Evolutionary conservation across 2,329 filamentous ascomycete genomes (phyloP), one percentile per base, ranked within the genome.

Genomic region (Xylaria sp.): DNA sequence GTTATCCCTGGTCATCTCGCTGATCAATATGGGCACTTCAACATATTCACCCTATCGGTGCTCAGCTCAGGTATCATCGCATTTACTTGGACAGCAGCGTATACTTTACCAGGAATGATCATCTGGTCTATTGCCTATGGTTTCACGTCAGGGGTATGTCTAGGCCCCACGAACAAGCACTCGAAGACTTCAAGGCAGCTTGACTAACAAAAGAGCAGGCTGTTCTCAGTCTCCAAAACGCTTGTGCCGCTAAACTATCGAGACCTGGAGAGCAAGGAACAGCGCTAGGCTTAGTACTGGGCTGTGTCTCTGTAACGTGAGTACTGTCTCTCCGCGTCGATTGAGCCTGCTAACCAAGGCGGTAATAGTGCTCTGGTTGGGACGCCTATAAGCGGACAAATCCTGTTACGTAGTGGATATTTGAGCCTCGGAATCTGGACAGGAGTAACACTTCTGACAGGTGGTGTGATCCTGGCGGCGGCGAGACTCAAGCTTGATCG

Each of bases 221-320:
- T 0, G 82, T 86, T 36, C 70, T 86, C 31, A 83, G 81, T 58
- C 76, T 86, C 0, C 84, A 86, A 51, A 75, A 80, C 64, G 82
- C 83, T 0, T 86, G 83, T 67, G 83, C 82, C 0, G 80, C 80
- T 0, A 80, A 83, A 52, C 74, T 86, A 9, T 78, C 82, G 0
- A 81, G 77, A 0, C 76, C 77, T 1, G 70, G 78, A 3, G 81
- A 78, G 0, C 77, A 82, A 31, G 84, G 84, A 0, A 77, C 81
- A 1, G 81, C 82, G 0, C 78, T 85, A 9, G 84, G 84, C 0
- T 73, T 79, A 20, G 74, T 83, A 1, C 79, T 83, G 73, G 83
- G 80, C 0, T 79, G 79, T 4, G 75, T 82, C 1, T 80, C 84
- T 1, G 68, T 85, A 6, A 80, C 82, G 82, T 85, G 75, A 71